Percentiles rank a stretch among this genome's conserved stretches.
Conservation (phyloP, 805 yeast species). For the Saturnispora mendoncae region DNA sequence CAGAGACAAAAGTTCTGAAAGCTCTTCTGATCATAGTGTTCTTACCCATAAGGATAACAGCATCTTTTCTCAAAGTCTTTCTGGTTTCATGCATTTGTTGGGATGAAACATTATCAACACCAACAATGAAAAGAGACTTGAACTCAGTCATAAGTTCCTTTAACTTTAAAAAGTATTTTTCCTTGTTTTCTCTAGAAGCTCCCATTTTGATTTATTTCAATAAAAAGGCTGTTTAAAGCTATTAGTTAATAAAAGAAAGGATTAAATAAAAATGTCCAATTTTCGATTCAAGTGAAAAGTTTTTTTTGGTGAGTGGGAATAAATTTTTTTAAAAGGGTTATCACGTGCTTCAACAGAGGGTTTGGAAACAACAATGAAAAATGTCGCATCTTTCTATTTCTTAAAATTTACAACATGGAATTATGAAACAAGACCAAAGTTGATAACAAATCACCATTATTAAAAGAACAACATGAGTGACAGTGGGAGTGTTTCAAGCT, state of each 20-base stretch:
- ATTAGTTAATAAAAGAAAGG: neutral
- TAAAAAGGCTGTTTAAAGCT: conserved; percentile 84
- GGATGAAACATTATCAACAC: conserved; percentile 99
- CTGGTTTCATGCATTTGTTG: conserved; percentile 99
- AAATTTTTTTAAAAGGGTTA: no score
- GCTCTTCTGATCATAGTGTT: conserved; percentile 99
- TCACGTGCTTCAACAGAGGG: conserved; percentile 8
- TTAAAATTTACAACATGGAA: no score
- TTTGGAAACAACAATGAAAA: no score
- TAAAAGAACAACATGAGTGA: no score
- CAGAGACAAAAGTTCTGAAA: conserved; percentile 88
- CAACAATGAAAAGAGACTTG: conserved; percentile 98
- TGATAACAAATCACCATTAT: no score
- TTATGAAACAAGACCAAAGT: no score
- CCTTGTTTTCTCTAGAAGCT: conserved; percentile 97
- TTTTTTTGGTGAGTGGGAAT: no score
- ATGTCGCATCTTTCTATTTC: no score
- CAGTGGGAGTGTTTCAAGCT: conserved; percentile 3
- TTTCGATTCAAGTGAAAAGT: no score
- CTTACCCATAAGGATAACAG: conserved; percentile 98
- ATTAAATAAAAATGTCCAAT: no score
- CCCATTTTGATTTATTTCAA: conserved; percentile 93
- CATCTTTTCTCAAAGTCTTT: conserved; percentile 90
- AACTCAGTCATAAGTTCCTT: conserved; percentile 91
- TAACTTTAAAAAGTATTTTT: conserved; percentile 89